Evolutionary conservation across 805 yeast species (phyloP).

Genomic region (Metschnikowia arizonensis): DNA sequence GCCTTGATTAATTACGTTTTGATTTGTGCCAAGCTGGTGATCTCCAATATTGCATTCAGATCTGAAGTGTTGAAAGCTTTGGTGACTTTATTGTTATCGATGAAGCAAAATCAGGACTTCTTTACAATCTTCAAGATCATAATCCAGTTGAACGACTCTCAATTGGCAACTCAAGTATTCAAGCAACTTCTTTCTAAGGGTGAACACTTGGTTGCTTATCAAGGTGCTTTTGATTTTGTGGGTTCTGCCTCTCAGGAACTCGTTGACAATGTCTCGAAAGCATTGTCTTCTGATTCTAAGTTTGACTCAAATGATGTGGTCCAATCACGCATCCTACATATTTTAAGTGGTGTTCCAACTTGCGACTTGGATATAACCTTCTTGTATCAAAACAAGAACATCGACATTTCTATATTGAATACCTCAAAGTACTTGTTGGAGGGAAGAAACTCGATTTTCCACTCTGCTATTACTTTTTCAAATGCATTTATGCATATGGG

Average conservation of each 20-base stretch:
- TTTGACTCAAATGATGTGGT: conserved; percentile 23
- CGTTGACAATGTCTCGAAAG: conserved; percentile 51
- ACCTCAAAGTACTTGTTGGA: conserved; percentile 79
- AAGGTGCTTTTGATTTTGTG: conserved; percentile 93
- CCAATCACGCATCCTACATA: conserved; percentile 51
- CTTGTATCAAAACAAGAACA: conserved; percentile 77
- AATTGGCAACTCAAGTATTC: conserved; percentile 66
- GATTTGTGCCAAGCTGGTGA: conserved; percentile 62
- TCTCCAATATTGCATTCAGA: conserved; percentile 15
- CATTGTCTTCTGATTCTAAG: conserved; percentile 30
- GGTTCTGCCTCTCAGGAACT: conserved; percentile 88
- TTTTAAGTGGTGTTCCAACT: conserved; percentile 88
- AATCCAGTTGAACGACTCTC: conserved; percentile 77
- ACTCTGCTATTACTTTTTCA: conserved; percentile 90
- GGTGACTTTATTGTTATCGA: conserved; percentile 54
- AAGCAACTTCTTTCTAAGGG: conserved; percentile 51
- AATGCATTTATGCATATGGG: conserved; percentile 96
- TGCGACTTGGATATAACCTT: conserved; percentile 91
- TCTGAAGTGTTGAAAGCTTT: conserved; percentile 41
- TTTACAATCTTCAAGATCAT: conserved; percentile 80
- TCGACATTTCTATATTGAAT: conserved; percentile 77
- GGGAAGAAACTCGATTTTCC: conserved; percentile 90
- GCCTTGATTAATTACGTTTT: conserved; percentile 68
- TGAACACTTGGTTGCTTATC: conserved; percentile 66
- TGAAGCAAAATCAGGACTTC: conserved; percentile 64